Conservation (phyloP, 2,329 filamentous ascomycete species). For the Nemania sp. region DNA sequence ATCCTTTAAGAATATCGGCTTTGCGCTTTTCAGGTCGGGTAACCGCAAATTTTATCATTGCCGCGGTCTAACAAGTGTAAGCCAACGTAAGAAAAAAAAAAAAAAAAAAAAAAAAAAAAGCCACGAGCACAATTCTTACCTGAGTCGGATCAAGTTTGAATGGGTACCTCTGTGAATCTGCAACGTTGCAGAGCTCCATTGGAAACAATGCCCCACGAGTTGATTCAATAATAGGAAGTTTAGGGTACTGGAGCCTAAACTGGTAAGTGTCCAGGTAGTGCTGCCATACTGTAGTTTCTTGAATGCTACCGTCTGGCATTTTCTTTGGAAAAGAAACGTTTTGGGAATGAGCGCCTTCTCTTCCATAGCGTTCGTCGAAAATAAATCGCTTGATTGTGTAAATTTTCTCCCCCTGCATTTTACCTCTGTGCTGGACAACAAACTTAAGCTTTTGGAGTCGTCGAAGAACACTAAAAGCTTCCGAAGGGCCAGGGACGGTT, state of each 20-base stretch:
- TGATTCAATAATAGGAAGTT: slow-evolving; percentile 63
- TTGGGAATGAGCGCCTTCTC: slow-evolving; percentile 53
- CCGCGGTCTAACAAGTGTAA: slow-evolving; percentile 61
- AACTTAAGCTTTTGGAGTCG: slow-evolving; percentile 62
- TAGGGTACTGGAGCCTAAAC: slow-evolving; percentile 49
- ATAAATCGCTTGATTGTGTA: slow-evolving; percentile 59
- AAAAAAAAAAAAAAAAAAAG: background rate
- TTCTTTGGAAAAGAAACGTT: slow-evolving; percentile 61
- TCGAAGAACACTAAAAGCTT: slow-evolving; percentile 59
- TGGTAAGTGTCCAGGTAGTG: slow-evolving; percentile 64
- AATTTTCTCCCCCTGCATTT: slow-evolving; percentile 49
- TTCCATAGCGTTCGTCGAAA: slow-evolving; percentile 50
- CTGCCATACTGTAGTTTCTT: slow-evolving; percentile 53
- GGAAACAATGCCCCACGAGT: slow-evolving; percentile 61
- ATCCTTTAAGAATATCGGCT: slow-evolving; percentile 67
- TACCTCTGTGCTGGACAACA: slow-evolving; percentile 57
- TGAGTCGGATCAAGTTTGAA: slow-evolving; percentile 65
- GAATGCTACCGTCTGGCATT: slow-evolving; percentile 41
- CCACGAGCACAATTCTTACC: slow-evolving; percentile 43
- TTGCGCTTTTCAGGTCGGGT: slow-evolving; percentile 73
- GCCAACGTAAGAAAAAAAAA: background rate
- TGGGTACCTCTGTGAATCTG: slow-evolving; percentile 62
- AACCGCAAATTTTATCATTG: slow-evolving; percentile 95
- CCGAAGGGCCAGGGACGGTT: slow-evolving; percentile 46
- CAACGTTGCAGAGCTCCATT: slow-evolving; percentile 61